Evolutionary conservation across 2,329 filamentous ascomycete genomes (phyloP).

Genomic region (Zasmidium cellare): DNA sequence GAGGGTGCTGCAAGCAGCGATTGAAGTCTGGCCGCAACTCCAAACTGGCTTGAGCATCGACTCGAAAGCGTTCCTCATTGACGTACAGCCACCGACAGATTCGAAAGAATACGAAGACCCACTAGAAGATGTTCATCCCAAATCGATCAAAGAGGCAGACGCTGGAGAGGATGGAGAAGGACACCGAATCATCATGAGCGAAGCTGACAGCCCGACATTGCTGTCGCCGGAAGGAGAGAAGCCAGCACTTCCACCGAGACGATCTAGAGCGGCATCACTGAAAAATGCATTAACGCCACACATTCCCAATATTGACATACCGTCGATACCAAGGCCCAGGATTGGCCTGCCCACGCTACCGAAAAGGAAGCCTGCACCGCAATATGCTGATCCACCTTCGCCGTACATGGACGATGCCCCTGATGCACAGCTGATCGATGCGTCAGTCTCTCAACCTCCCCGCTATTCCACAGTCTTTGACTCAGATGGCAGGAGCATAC

Average conservation of each 20-base stretch:
- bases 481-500: slow-evolving; percentile 33
- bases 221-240: slow-evolving; percentile 14
- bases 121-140: slow-evolving; percentile 33
- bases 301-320: slow-evolving; percentile 19
- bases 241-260: slow-evolving; percentile 41
- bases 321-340: slow-evolving; percentile 11
- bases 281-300: slow-evolving; percentile 21
- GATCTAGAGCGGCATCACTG: slow-evolving; percentile 20
- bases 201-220: slow-evolving; percentile 36
- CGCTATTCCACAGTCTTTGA: slow-evolving; percentile 45
- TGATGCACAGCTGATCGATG: slow-evolving; percentile 11
- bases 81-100: slow-evolving; percentile 42
- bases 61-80: slow-evolving; percentile 37
- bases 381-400: slow-evolving; percentile 26
- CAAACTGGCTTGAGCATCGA: slow-evolving; percentile 44
- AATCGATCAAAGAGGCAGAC: slow-evolving; percentile 22
- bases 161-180: slow-evolving; percentile 29
- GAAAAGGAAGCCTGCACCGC: slow-evolving; percentile 45
- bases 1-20: slow-evolving; percentile 50
- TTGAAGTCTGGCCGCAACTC: slow-evolving; percentile 48
- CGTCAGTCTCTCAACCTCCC: slow-evolving; percentile 24
- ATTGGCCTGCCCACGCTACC: slow-evolving; percentile 19
- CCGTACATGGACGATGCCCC: slow-evolving; percentile 7
- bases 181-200: slow-evolving; percentile 46
- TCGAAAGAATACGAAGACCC: slow-evolving; percentile 51